A percentile compares a stretch with the other conserved stretches of the same genome.
These are phyloP conservation scores for Berberis thunbergii DNA, from an alignment of 164 flowering plant species.

Conservation along the genomic window DNA sequence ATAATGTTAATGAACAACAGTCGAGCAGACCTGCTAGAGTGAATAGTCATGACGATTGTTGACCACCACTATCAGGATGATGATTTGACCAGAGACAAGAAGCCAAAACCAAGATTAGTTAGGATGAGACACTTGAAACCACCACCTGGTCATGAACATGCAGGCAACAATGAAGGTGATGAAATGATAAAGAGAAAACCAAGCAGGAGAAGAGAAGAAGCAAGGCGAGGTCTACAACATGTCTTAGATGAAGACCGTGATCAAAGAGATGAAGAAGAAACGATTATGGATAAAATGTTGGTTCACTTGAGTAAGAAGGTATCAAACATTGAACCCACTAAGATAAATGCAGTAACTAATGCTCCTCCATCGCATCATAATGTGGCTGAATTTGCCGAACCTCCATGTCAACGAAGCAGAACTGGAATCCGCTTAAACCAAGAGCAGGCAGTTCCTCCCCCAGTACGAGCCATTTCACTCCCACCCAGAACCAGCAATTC, in stretches of 20 bases:
- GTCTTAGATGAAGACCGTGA: slow-evolving; percentile 35
- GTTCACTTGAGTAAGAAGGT: slow-evolving; percentile 73
- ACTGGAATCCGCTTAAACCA: slow-evolving; percentile 15
- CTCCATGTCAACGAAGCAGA: slow-evolving; percentile 10
- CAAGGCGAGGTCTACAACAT: slow-evolving; percentile 39
- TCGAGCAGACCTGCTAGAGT: slow-evolving; percentile 15
- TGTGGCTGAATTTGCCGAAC: slow-evolving; percentile 11
- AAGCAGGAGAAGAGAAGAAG: slow-evolving; percentile 45
- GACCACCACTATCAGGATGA: slow-evolving; percentile 14
- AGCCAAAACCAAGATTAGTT: slow-evolving; percentile 44
- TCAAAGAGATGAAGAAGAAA: slow-evolving; percentile 60
- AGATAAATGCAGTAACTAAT: slow-evolving; percentile 24
- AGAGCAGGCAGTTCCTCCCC: slow-evolving; percentile 18
- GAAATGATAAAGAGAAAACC: slow-evolving; percentile 22
- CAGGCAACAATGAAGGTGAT: slow-evolving; percentile 18
- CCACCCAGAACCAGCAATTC: slow-evolving; percentile 42
- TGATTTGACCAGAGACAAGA: slow-evolving; percentile 16
- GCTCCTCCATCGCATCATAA: slow-evolving; percentile 17
- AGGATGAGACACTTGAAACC: slow-evolving; percentile 49
- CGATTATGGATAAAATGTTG: slow-evolving; percentile 56
- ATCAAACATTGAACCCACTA: slow-evolving; percentile 28
- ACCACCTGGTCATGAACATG: slow-evolving; percentile 21
- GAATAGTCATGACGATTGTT: slow-evolving; percentile 14
- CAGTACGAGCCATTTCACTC: slow-evolving; percentile 53
- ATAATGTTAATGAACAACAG: slow-evolving; percentile 13